Percentiles rank a stretch among this genome's conserved stretches.
These are phyloP conservation scores for Lactifluus rugatus DNA, from an alignment of 768 basidiomycete species.

Conservation along the genomic window DNA sequence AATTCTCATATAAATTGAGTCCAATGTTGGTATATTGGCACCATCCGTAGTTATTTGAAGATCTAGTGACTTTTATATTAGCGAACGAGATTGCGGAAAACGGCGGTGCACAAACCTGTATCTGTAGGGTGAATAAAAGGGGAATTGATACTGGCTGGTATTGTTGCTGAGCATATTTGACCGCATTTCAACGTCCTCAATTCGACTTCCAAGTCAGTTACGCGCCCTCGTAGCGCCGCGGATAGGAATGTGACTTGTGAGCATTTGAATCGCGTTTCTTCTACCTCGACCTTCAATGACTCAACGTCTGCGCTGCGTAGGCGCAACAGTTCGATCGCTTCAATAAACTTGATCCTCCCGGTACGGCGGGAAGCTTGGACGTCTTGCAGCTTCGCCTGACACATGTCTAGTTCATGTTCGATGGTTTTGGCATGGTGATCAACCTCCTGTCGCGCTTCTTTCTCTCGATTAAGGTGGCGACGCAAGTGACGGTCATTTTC, in stretches of 20 bases:
- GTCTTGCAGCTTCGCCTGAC: background rate
- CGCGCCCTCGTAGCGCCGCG: background rate
- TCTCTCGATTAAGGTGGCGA: background rate
- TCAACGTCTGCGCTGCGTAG: background rate
- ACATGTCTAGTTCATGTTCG: background rate
- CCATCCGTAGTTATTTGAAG: no score
- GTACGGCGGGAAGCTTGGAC: background rate
- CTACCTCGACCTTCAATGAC: background rate
- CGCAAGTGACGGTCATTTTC: background rate
- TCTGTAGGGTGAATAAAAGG: no score
- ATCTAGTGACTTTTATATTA: background rate
- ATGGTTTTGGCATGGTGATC: background rate
- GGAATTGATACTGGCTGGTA: background rate
- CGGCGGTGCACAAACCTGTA: background rate
- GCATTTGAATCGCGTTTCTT: background rate
- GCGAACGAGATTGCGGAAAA: background rate
- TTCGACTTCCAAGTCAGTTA: background rate
- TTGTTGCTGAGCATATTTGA: background rate
- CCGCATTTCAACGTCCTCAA: background rate
- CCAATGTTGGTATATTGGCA: background rate
- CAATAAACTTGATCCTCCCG: background rate
- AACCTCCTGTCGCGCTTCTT: background rate
- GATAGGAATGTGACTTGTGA: background rate
- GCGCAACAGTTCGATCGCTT: background rate
- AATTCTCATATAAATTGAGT: background rate